phyloP scores from a whole-genome alignment of 306 rosid genomes.

The Dryas drummondii region DNA sequence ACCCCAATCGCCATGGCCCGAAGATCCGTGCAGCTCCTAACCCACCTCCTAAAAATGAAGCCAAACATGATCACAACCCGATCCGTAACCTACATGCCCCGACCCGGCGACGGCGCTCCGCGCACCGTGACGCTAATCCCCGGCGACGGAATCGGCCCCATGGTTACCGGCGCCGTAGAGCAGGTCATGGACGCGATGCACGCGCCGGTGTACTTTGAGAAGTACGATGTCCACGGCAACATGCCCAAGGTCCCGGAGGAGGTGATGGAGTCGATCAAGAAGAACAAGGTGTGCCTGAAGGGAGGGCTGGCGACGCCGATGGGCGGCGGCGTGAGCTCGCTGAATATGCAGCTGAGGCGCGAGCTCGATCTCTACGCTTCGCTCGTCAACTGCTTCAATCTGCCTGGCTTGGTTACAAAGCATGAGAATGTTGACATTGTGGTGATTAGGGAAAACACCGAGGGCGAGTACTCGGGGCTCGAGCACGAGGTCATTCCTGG shows the following conservation, averaged over 20 bases:
- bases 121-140: conserved; percentile 75
- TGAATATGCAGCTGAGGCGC: conserved; percentile 69
- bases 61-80: conserved; percentile 37
- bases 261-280: conserved; percentile 72
- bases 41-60: conserved; percentile 9
- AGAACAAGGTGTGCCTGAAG: conserved; percentile 81
- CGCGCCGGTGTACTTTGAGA: conserved; percentile 75
- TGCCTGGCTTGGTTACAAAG: conserved; percentile 67
- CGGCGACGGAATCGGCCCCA: conserved; percentile 79
- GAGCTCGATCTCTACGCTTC: conserved; percentile 93
- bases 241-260: conserved; percentile 65
- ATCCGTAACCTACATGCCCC: conserved; percentile 81
- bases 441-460: conserved; percentile 82
- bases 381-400: conserved; percentile 75
- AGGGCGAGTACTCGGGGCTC: conserved; percentile 84
- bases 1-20: conserved; percentile 48
- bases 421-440: conserved; percentile 84
- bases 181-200: conserved; percentile 92
- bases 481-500: conserved; percentile 96
- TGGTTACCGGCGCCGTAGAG: conserved; percentile 76
- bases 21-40: conserved; percentile 37
- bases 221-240: conserved; percentile 60
- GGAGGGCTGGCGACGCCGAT: conserved; percentile 79
- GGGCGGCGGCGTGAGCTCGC: conserved; percentile 86
- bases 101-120: conserved; percentile 77